Evolutionary conservation across 169 alveolate species (phyloP), one percentile per base, ranked within the genome.

Genomic region (Fabrea salina): DNA sequence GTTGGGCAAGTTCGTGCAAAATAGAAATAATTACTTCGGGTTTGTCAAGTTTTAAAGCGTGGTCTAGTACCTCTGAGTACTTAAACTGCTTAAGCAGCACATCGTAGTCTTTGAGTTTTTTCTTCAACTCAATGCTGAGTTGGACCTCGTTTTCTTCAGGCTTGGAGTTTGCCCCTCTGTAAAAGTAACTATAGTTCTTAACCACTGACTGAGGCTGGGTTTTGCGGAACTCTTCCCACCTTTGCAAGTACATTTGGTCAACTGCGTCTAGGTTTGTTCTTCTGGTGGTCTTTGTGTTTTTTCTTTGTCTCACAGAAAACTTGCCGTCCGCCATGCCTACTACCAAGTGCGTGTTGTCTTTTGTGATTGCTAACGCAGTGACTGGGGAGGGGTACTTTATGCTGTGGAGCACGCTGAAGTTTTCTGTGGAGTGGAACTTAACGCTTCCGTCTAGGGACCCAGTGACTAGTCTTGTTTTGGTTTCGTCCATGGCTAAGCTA

Each of bases 251-350:
- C 35, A 64, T 19, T 4, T 33, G 47, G 27, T 64, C 75, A 22
- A 35, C 41, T 11, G 49, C 57, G 49, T 64, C 75, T 2, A 64
- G 19, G 35, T 64, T 33, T 30, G 19, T 39, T 64, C 13, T 16
- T 22, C 50, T 1, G 30, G 16, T 39, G 16, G 75, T 30, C 41
- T 64, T 64, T 35, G 56, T 41, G 27, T 51, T 51, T 64, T 64
- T 64, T 3, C 41, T 33, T 41, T 64, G 75, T 41, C 75, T 64
- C 5, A 64, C 75, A 8, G 75, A 64, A 40, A 64, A 56, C 30
- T 64, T 64, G 2, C 75, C 75, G 30, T 64, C 75, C 35, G 75
- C 75, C 75, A 64, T 64, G 5, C 75, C 75, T 11, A 64, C 75
- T 5, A 64, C 37, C 30, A 64, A 30, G 30, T 64, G 75, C n/a